phyloP scores from a whole-genome alignment of 352 stramenopile genomes.

The Phytophthora pluvialis region DNA sequence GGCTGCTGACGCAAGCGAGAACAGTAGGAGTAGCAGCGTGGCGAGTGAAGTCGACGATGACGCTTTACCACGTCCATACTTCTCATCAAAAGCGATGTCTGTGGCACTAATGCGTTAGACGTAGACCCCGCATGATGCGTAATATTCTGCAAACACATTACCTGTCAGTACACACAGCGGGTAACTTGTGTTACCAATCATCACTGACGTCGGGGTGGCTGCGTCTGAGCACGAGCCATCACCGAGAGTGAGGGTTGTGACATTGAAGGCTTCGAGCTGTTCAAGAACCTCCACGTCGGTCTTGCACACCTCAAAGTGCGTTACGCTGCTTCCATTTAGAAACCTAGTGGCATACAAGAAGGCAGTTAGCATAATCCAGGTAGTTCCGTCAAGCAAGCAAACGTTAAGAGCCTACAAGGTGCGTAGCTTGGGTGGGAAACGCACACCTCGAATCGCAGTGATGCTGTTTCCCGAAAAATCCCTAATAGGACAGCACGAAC shows the following conservation, averaged over 20 bases:
- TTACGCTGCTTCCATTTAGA: conserved; percentile 39
- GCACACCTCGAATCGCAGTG: conserved; percentile 34
- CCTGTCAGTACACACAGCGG: conserved; percentile 38
- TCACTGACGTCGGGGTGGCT: conserved; percentile 10
- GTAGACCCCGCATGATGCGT: no score
- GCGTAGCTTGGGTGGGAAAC: conserved; percentile 35
- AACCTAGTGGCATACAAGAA: conserved; percentile 17
- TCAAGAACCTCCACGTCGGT: conserved; percentile 37
- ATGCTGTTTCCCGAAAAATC: conserved; percentile 40
- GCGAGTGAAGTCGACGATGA: conserved; percentile 33
- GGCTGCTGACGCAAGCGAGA: conserved; percentile 24
- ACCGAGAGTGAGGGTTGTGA: conserved; percentile 12
- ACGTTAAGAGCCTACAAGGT: conserved; percentile 21
- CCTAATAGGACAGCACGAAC: conserved; percentile 11
- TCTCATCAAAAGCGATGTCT: conserved; percentile 29
- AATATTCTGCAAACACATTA: conserved; percentile 3
- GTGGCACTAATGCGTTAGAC: neutral
- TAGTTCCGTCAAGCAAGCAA: neutral
- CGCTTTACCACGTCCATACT: conserved; percentile 24
- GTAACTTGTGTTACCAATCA: conserved; percentile 31
- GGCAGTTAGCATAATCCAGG: neutral
- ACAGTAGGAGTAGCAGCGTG: conserved; percentile 29
- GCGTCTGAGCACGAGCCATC: conserved; percentile 16
- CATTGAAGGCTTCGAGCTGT: conserved; percentile 31
- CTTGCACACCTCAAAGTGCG: conserved; percentile 40